Base-by-base conservation (phyloP, 2,329 filamentous ascomycete genomes). In the Fusarium fujikuroi region DNA sequence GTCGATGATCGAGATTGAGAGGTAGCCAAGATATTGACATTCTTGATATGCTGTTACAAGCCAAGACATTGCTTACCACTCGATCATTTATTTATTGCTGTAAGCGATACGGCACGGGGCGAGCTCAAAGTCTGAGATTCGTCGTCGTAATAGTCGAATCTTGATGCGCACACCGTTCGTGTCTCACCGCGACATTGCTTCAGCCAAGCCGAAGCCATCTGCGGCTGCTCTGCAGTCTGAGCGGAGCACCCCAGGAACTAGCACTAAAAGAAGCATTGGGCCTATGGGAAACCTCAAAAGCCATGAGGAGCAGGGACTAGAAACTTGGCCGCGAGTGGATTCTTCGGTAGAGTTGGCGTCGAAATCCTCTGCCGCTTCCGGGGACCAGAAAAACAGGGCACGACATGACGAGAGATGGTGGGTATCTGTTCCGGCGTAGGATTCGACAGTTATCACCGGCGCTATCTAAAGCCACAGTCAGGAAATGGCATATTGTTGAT, bases 321-420 rank as follows among this genome's bases (percentile, higher is more conserved):
- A 72, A 69, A 69, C 58, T 57, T 72, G 68, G 69, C 62, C 44
- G 40, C 23, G 37, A 39, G 70, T 60, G 66, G 70, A 39, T 49
- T 69, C 57, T 39, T 47, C 52, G 70, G 49, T 60, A 69, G 69
- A 59, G 65, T 56, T 69, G 69, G 65, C 65, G 65, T 62, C 44
- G 65, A 74, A 68, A 65, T 59, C 63, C 56, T 72, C 63, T 73
- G 67, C 70, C 70, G 67, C 67, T 66, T 71, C 69, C 69, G 58
- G 69, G 69, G 56, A 71, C 34, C 50, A 39, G 61, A 63, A 69
- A 64, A 64, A 64, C 66, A 73, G 52, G 57, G 32, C 40, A 62
- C 54, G 36, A 25, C 37, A 70, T 63, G 66, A 66, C 49, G 39
- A 42, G 57, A 62, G 42, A 63, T 62, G 53, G 61, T 74, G 70